Conservation (phyloP, 2,329 filamentous ascomycete species). For the Cryphonectria japonica region DNA sequence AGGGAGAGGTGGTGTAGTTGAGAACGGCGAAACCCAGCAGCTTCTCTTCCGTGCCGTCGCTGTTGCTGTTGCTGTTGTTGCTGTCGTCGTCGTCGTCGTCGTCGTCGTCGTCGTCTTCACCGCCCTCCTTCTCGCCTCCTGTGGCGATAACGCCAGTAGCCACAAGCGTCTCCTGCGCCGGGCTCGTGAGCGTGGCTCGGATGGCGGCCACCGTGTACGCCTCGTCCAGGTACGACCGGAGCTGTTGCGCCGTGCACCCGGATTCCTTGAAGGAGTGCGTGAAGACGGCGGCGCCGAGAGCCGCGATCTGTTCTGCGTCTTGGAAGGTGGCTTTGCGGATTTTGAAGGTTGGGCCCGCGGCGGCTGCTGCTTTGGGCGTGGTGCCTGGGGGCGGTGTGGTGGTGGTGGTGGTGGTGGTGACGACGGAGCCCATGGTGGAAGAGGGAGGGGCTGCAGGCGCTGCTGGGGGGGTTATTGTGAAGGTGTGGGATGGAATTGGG, state of each 20-base stretch:
- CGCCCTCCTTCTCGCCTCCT: slow-evolving; percentile 27
- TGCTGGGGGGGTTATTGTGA: too few species aligned
- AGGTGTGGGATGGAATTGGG: too few species aligned
- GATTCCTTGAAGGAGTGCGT: slow-evolving; percentile 44
- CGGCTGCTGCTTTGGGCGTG: background rate
- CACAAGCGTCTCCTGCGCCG: slow-evolving; percentile 35
- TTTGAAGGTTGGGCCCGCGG: background rate
- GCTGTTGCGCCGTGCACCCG: slow-evolving; percentile 43
- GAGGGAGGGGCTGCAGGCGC: too few species aligned
- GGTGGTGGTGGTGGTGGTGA: too few species aligned
- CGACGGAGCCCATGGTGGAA: background rate
- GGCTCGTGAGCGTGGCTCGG: slow-evolving; percentile 33
- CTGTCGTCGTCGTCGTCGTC: too few species aligned
- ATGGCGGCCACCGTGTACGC: slow-evolving; percentile 40
- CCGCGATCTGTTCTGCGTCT: slow-evolving; percentile 39
- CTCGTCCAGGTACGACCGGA: slow-evolving; percentile 43
- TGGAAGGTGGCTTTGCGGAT: slow-evolving; percentile 35
- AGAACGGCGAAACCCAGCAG: slow-evolving; percentile 48
- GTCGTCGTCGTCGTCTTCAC: background rate
- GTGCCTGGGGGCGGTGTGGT: background rate
- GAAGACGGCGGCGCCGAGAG: slow-evolving; percentile 44
- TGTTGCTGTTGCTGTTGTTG: too few species aligned
- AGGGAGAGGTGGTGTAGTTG: slow-evolving; percentile 37
- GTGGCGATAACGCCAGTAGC: slow-evolving; percentile 32
- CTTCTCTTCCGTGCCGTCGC: background rate